Conservation (phyloP, 163 green algal genomes). For the Picocystis sp. region DNA sequence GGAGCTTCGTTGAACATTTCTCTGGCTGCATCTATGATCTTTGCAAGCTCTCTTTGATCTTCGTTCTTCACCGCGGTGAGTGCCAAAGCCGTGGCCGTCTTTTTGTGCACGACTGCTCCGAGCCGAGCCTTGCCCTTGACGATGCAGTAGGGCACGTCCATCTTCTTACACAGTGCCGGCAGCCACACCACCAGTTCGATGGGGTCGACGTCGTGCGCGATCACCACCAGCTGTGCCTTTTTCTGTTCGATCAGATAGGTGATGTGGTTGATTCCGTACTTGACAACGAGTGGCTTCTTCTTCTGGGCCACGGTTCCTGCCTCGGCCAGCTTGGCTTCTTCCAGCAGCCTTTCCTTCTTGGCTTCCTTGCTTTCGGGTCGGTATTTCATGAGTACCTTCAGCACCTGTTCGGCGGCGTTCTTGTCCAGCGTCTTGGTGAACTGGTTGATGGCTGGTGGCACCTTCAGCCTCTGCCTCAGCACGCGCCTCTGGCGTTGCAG, state of each 20-base stretch:
- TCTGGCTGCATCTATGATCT: constrained; percentile 83
- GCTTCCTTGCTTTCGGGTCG: constrained; percentile 87
- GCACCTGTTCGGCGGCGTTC: constrained; percentile 76
- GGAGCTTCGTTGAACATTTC: constrained; percentile 63
- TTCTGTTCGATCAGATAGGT: constrained; percentile 84
- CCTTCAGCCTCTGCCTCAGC: constrained; percentile 46
- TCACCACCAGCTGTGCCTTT: constrained; percentile 90
- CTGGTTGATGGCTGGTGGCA: constrained; percentile 78
- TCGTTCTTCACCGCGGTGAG: constrained; percentile 91
- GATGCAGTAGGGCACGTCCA: constrained; percentile 96
- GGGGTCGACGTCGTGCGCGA: constrained; percentile 96
- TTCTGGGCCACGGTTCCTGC: constrained; percentile 31
- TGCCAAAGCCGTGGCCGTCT: constrained; percentile 79
- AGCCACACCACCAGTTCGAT: constrained; percentile 98
- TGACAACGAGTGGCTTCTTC: constrained; percentile 96
- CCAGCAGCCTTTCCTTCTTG: constrained; percentile 81
- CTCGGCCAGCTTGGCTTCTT: constrained; percentile 36
- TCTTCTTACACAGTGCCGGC: constrained; percentile 95
- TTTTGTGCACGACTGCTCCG: constrained; percentile 93
- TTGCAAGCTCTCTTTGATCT: constrained; percentile 91
- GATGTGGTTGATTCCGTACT: constrained; percentile 99
- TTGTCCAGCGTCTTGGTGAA: constrained; percentile 93
- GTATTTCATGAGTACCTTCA: constrained; percentile 99
- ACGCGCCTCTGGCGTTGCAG: constrained; percentile 88
- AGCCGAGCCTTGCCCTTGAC: constrained; percentile 98